phyloP scores from a whole-genome alignment of 495 filamentous ascomycete genomes.

The Cairneyella variabilis region DNA sequence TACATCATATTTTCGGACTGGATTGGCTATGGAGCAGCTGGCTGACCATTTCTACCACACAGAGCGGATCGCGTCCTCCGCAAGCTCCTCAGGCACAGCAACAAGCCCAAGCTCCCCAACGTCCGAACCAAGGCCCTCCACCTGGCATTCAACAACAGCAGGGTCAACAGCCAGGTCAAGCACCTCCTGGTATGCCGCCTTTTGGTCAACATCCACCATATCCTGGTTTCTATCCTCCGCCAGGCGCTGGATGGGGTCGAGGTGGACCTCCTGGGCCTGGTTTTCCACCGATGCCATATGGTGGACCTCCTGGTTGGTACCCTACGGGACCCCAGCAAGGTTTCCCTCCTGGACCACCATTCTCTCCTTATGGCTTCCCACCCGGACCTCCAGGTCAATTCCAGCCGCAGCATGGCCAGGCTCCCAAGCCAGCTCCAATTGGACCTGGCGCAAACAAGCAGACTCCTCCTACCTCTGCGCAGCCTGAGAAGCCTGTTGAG shows the following conservation, averaged over 20 bases:
- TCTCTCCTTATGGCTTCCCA: constrained; percentile 35
- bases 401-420: constrained; percentile 33
- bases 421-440: constrained; percentile 48
- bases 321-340: constrained; percentile 76
- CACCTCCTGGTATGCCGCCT: constrained; percentile 50
- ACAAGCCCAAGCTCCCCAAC: constrained; percentile 24
- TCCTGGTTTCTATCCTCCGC: constrained; percentile 44
- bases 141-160: constrained; percentile 37
- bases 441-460: constrained; percentile 48
- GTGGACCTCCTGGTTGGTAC: constrained; percentile 73
- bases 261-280: constrained; percentile 60
- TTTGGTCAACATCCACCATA: constrained; percentile 47
- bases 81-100: constrained; percentile 26
- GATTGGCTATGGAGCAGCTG: background rate
- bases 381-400: constrained; percentile 54
- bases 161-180: constrained; percentile 31
- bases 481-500: constrained; percentile 22
- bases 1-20: background rate
- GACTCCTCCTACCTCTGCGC: constrained; percentile 33
- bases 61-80: constrained; percentile 36
- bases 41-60: constrained; percentile 14
- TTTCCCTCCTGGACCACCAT: constrained; percentile 58
- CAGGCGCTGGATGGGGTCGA: constrained; percentile 51
- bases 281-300: constrained; percentile 55
- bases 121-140: constrained; percentile 32